Conservation (phyloP, 2,329 filamentous ascomycete genomes). For the Pseudomassariella vexata region DNA sequence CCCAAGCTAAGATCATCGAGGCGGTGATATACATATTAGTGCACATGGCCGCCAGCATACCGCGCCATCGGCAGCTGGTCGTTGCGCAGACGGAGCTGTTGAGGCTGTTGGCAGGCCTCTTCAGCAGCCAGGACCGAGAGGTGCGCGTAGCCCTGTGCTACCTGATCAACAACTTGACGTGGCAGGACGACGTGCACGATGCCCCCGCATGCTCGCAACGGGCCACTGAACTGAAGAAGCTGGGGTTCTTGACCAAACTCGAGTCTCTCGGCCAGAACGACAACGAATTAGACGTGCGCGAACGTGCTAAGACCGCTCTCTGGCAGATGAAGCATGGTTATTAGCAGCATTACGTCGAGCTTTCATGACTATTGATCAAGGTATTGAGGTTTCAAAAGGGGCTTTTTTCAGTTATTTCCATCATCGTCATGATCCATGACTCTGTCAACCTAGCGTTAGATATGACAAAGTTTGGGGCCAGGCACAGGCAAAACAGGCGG, state of each 20-base stretch:
- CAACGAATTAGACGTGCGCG: conserved; percentile 72
- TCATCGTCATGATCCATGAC: too few relatives aligned
- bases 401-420: too few relatives aligned
- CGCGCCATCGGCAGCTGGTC: conserved; percentile 71
- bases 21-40: conserved; percentile 78
- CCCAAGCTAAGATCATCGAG: conserved; percentile 65
- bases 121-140: conserved; percentile 64
- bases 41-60: conserved; percentile 78
- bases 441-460: too few relatives aligned
- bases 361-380: too few relatives aligned
- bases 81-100: conserved; percentile 73
- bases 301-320: conserved; percentile 74
- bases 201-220: conserved; percentile 59
- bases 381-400: too few relatives aligned
- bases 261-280: conserved; percentile 59
- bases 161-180: conserved; percentile 80
- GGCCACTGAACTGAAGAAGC: conserved; percentile 59
- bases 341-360: too few relatives aligned
- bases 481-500: too few relatives aligned
- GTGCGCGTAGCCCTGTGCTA: conserved; percentile 78
- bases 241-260: conserved; percentile 67
- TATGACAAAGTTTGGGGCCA: too few relatives aligned
- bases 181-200: conserved; percentile 70
- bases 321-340: conserved; percentile 58
- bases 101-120: conserved; percentile 65